A percentile compares a stretch with the other conserved stretches of the same genome.
Conservation (phyloP, 345 rosid genomes). For the Citrus hindsii region DNA sequence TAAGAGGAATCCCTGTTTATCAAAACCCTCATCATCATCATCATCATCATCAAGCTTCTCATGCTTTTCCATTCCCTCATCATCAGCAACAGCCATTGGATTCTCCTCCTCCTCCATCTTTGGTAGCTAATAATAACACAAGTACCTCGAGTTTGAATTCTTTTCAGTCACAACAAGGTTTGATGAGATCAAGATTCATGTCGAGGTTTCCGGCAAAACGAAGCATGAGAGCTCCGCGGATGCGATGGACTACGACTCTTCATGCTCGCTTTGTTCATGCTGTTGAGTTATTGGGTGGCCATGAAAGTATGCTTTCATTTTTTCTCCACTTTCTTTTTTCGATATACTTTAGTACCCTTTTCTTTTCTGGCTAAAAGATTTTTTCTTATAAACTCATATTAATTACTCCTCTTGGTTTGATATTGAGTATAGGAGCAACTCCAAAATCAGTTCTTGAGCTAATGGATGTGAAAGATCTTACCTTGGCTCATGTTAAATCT, state of each 20-base stretch:
- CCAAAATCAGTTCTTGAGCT: constrained; percentile 98
- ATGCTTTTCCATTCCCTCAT: constrained; percentile 43
- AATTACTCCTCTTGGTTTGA: constrained; percentile 1
- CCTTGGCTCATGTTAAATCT: constrained; percentile 97
- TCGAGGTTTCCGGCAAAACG: constrained; percentile 64
- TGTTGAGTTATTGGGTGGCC: constrained; percentile 98
- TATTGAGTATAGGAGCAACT: constrained; percentile 66
- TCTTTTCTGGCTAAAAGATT: background rate
- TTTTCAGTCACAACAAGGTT: constrained; percentile 40
- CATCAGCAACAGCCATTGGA: constrained; percentile 39
- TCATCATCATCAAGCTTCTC: constrained; percentile 6
- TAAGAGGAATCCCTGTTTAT: constrained; percentile 81
- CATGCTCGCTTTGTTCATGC: constrained; percentile 99
- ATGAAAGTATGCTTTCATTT: constrained; percentile 64
- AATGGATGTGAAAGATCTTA: constrained; percentile 99
- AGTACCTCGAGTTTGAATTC: constrained; percentile 29
- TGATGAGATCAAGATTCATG: constrained; percentile 63
- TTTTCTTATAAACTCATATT: constrained; percentile 14
- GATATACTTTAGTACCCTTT: background rate
- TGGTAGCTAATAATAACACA: constrained; percentile 13
- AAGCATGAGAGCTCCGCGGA: constrained; percentile 70
- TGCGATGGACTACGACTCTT: constrained; percentile 98
- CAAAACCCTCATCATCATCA: constrained; percentile 43
- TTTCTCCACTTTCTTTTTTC: background rate
- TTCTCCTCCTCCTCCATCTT: constrained; percentile 40